Percentiles rank a stretch among this genome's conserved stretches.
These are phyloP conservation scores for Pyrenophora teres DNA, from an alignment of 2,329 filamentous ascomycete genomes.

Conservation along the genomic window DNA sequence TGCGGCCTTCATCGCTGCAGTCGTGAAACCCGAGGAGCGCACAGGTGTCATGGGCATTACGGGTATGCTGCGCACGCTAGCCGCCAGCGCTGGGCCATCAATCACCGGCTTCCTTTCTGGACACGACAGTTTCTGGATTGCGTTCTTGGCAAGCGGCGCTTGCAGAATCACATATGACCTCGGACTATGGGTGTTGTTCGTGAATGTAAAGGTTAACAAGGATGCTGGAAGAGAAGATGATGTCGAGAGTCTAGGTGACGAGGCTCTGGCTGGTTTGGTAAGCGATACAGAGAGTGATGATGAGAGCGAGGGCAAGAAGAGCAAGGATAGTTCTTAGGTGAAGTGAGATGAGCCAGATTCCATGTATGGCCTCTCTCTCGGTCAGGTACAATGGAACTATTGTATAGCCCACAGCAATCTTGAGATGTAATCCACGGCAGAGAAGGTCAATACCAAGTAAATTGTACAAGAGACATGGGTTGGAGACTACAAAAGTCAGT, in stretches of 20 bases:
- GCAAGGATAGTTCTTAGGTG: slow-evolving; percentile 21
- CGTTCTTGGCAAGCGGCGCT: slow-evolving; percentile 44
- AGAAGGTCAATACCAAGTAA: too few species aligned
- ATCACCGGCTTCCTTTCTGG: slow-evolving; percentile 46
- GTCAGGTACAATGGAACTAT: too few species aligned
- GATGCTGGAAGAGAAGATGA: slow-evolving; percentile 22
- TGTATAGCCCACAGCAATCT: too few species aligned
- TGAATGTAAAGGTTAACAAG: slow-evolving; percentile 41
- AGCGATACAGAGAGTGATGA: slow-evolving; percentile 36
- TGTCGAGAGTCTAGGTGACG: slow-evolving; percentile 31
- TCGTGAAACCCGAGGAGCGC: slow-evolving; percentile 67
- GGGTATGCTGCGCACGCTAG: slow-evolving; percentile 63
- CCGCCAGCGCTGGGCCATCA: slow-evolving; percentile 54
- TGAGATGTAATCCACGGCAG: too few species aligned
- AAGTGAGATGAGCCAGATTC: too few species aligned
- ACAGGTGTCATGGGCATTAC: slow-evolving; percentile 75
- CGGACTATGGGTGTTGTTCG: slow-evolving; percentile 46
- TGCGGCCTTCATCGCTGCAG: slow-evolving; percentile 68
- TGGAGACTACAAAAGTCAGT: too few species aligned
- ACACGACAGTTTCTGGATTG: slow-evolving; percentile 43
- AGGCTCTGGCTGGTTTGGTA: slow-evolving; percentile 38
- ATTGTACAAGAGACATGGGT: too few species aligned
- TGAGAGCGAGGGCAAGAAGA: slow-evolving; percentile 26
- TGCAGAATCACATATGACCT: slow-evolving; percentile 46
- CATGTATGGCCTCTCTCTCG: too few species aligned